A percentile compares a stretch with the other conserved stretches of the same genome.
Evolutionary conservation across 306 rosid species (phyloP).

Genomic region (Styphnolobium japonicum): DNA sequence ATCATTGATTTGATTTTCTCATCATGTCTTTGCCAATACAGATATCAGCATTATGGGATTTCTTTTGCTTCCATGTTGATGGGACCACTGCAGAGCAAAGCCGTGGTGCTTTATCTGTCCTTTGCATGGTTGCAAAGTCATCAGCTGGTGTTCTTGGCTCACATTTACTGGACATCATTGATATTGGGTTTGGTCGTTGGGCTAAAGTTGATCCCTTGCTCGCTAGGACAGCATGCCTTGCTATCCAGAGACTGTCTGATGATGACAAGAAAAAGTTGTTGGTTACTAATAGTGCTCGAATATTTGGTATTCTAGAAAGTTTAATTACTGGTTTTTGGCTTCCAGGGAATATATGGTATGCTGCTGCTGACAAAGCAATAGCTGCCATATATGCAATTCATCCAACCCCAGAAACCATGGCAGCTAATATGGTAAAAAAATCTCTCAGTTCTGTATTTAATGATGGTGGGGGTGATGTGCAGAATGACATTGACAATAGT

Average conservation of each 20-base stretch:
- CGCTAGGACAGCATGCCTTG: constrained; percentile 88
- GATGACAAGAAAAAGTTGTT: constrained; percentile 75
- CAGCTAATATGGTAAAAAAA: constrained; percentile 65
- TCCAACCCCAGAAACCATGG: constrained; percentile 82
- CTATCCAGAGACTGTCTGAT: constrained; percentile 77
- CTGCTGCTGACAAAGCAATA: constrained; percentile 92
- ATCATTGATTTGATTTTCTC: constrained; percentile 16
- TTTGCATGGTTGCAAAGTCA: constrained; percentile 93
- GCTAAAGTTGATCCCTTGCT: constrained; percentile 92
- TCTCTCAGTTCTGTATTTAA: constrained; percentile 59
- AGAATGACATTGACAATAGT: constrained; percentile 46
- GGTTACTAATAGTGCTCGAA: constrained; percentile 57
- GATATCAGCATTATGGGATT: constrained; percentile 92
- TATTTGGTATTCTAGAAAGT: constrained; percentile 73
- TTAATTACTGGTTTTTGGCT: constrained; percentile 78
- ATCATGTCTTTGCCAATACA: constrained; percentile 33
- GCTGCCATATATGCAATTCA: constrained; percentile 78
- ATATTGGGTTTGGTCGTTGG: constrained; percentile 98
- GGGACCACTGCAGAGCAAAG: constrained; percentile 95
- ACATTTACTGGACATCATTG: constrained; percentile 85
- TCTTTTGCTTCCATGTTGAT: constrained; percentile 84
- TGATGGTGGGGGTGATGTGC: constrained; percentile 50
- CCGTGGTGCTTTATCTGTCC: constrained; percentile 82
- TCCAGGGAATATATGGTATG: constrained; percentile 81
- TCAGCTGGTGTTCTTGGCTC: constrained; percentile 69